Percentiles rank a stretch among this genome's conserved stretches.
Conservation (phyloP, 2,329 filamentous ascomycete species). For the Neopestalotiopsis rosae region DNA sequence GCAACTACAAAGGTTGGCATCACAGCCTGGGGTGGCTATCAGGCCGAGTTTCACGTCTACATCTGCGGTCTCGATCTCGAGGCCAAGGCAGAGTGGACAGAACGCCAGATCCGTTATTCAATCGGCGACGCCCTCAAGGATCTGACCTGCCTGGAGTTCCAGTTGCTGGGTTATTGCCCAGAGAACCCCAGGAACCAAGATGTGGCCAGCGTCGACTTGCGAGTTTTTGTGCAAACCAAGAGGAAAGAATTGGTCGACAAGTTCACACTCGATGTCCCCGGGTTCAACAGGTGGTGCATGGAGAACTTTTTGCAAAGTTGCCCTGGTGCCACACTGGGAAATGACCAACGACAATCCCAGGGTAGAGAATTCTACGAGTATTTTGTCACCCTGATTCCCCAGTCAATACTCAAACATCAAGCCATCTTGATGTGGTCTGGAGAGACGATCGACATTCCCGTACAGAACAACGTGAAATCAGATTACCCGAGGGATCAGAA, state of each 20-base stretch:
- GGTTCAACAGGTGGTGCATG: conserved; percentile 31
- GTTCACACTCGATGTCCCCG: conserved; percentile 18
- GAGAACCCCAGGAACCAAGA: conserved; percentile 38
- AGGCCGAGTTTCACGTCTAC: conserved; percentile 20
- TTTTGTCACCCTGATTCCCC: conserved; percentile 30
- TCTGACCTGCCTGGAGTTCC: conserved; percentile 35
- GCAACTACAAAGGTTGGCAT: conserved; percentile 24
- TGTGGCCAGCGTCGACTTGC: conserved; percentile 41
- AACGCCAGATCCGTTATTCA: conserved; percentile 33
- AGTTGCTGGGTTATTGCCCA: conserved; percentile 33
- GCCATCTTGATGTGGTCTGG: conserved; percentile 28
- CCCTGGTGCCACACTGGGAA: conserved; percentile 30
- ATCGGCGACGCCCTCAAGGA: conserved; percentile 31
- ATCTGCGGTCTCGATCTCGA: conserved; percentile 19
- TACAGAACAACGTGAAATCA: conserved; percentile 25
- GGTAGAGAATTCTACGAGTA: conserved; percentile 33
- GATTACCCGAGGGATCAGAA: conserved; percentile 27
- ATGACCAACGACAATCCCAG: conserved; percentile 31
- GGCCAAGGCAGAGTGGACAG: conserved; percentile 25
- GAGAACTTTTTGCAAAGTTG: conserved; percentile 30
- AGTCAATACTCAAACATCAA: conserved; percentile 30
- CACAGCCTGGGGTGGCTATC: conserved; percentile 17
- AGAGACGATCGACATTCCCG: conserved; percentile 28
- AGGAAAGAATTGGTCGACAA: conserved; percentile 31
- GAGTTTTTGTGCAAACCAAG: conserved; percentile 45